Conservation (phyloP, 1,284 basidiomycete genomes). For the Blastosporella zonata region DNA sequence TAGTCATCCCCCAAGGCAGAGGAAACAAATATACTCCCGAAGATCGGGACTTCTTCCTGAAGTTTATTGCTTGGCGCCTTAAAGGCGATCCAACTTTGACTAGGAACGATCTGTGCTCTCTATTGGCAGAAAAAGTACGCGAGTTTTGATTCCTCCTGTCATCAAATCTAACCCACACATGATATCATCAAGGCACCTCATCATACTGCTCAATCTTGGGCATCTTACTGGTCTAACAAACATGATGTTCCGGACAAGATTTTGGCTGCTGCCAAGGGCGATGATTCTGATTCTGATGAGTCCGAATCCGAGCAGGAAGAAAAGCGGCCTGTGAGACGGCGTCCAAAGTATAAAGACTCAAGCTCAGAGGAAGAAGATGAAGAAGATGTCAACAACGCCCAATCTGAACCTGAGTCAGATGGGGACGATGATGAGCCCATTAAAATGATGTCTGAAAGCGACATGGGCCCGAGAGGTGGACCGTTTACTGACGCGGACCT, state of each 20-base stretch:
- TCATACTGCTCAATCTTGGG: conserved; percentile 57
- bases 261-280: conserved; percentile 45
- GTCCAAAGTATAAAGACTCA: conserved; percentile 37
- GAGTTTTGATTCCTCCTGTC: conserved; percentile 8
- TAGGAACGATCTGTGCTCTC: conserved; percentile 50
- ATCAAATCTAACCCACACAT: conserved; percentile 6
- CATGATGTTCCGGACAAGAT: conserved; percentile 66
- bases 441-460: conserved; percentile 38
- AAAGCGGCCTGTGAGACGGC: conserved; percentile 20
- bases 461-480: conserved; percentile 50
- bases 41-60: conserved; percentile 61
- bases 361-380: conserved; percentile 36
- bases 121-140: conserved; percentile 54
- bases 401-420: conserved; percentile 27
- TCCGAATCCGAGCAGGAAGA: conserved; percentile 24
- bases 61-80: conserved; percentile 59
- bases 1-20: conserved; percentile 41
- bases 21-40: conserved; percentile 62
- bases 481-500: conserved; percentile 56
- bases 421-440: conserved; percentile 32
- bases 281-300: conserved; percentile 31
- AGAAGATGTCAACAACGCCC: conserved; percentile 29
- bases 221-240: conserved; percentile 55
- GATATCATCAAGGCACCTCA: conserved; percentile 50
- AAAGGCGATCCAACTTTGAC: conserved; percentile 48